Evolutionary conservation across 805 yeast genomes (phyloP).

Genomic region (Nakazawaea holstii): DNA sequence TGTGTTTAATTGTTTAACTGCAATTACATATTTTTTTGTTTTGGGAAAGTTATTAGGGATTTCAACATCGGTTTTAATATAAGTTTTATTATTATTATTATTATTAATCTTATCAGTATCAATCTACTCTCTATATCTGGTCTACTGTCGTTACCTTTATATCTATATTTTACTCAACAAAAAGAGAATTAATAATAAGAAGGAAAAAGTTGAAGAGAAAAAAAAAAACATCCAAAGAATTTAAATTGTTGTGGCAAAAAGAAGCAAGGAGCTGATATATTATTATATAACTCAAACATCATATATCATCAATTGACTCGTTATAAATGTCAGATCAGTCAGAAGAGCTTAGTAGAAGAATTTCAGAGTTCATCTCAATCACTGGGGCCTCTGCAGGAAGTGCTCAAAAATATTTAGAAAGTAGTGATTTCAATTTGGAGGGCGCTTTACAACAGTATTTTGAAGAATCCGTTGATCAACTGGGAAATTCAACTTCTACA

Average conservation of each 20-base stretch:
- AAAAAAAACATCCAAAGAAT: not conserved
- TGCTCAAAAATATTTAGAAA: constrained; percentile 31
- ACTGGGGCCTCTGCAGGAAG: constrained; percentile 31
- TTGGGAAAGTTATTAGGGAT: constrained; percentile 30
- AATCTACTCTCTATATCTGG: too few relatives aligned
- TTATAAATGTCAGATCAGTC: not conserved
- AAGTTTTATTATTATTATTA: constrained; percentile 1
- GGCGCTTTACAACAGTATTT: constrained; percentile 8
- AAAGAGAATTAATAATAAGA: not conserved
- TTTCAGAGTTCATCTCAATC: constrained; percentile 30
- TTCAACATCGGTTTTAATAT: constrained; percentile 37
- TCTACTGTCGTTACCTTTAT: too few relatives aligned
- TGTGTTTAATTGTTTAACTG: constrained; percentile 3
- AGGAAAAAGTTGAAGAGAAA: not conserved
- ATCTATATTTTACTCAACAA: not conserved
- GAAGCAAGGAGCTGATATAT: not conserved
- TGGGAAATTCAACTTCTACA: not conserved
- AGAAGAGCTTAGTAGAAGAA: constrained; percentile 10
- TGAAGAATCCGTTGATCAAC: constrained; percentile 6
- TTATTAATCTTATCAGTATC: too few relatives aligned
- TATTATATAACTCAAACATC: not conserved
- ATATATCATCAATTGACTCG: too few relatives aligned
- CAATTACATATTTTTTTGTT: constrained; percentile 18
- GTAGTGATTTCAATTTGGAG: constrained; percentile 23
- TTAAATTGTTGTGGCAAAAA: not conserved